Evolutionary conservation across 768 basidiomycete species (phyloP).

Genomic region (Paxillus involutus): DNA sequence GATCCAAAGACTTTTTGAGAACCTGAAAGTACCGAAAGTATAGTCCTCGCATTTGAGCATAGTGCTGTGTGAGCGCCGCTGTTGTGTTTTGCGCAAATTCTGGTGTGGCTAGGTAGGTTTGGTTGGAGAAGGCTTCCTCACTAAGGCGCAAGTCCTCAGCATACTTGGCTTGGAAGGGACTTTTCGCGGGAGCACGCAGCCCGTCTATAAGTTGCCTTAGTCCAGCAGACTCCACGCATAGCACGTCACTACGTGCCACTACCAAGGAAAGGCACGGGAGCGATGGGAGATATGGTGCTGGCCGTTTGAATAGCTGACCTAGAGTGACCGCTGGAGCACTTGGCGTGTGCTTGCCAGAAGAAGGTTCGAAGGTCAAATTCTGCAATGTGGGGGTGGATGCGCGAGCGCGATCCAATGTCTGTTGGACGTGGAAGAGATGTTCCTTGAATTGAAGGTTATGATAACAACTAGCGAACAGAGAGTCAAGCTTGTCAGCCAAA

Average conservation of each 20-base stretch:
- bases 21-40: neutral
- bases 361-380: constrained; percentile 2
- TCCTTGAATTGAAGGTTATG: constrained; percentile 8
- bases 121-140: constrained; percentile 6
- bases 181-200: neutral
- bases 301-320: neutral
- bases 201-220: neutral
- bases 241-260: neutral
- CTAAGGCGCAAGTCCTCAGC: constrained; percentile 6
- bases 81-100: neutral
- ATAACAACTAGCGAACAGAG: constrained; percentile 15
- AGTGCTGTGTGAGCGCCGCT: neutral
- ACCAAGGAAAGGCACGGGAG: neutral
- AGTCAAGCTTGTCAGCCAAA: neutral
- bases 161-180: constrained; percentile 7
- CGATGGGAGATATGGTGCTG: neutral
- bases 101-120: neutral
- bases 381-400: neutral
- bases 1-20: constrained; percentile 13
- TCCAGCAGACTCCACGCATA: neutral
- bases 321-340: neutral
- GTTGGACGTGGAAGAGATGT: constrained; percentile 12
- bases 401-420: constrained; percentile 1
- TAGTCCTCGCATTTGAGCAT: neutral
- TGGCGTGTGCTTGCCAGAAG: neutral